Evolutionary conservation across 805 yeast species (phyloP), one percentile per base, ranked within the genome.

Genomic region (Cyberlindnera maritima): DNA sequence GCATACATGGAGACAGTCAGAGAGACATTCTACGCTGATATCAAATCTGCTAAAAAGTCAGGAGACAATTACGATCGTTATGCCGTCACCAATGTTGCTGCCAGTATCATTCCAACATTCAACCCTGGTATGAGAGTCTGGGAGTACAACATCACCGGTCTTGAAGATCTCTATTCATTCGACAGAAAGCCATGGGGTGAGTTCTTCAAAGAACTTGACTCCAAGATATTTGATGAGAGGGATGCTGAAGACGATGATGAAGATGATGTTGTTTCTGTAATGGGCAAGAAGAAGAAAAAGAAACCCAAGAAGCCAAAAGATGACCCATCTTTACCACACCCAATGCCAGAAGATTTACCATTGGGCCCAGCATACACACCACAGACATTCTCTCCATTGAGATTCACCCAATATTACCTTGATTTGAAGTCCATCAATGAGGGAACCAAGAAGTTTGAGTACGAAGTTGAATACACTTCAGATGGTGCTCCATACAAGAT

Each of bases 41-140:
- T 57, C 14, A 57, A 60, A 18, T 57, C 56, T 2, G 43, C 43
- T 29, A 54, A 50, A 44, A 61, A 58, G 12, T 46, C 62, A 15
- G 85, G 76, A 3, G 49, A 49, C 0, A 39, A 62, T 39, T 71
- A 74, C 29, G 85, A 83, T 52, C 67, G 90, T 36, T 88, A 86
- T 60, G 72, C 89, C 1, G 69, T 88, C 43, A 81, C 85, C 0
- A 85, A 81, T 58, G 79, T 88, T 14, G 74, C 82, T 2, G 81
- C 90, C 1, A 83, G 91, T 46, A 80, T 88, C 13, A 79, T 89
- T 13, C 96, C 96, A 3, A 88, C 95, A 0, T 89, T 83, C 66
- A 87, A 86, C 54, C 90, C 96, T 5, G 88, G 90, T 5, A 60
- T 88, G 50, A 72, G 96, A 53, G 81, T 88, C 2, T 88, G 95